Base-by-base conservation (phyloP, 1,284 basidiomycete genomes). In the Quambalaria eucalypti region DNA sequence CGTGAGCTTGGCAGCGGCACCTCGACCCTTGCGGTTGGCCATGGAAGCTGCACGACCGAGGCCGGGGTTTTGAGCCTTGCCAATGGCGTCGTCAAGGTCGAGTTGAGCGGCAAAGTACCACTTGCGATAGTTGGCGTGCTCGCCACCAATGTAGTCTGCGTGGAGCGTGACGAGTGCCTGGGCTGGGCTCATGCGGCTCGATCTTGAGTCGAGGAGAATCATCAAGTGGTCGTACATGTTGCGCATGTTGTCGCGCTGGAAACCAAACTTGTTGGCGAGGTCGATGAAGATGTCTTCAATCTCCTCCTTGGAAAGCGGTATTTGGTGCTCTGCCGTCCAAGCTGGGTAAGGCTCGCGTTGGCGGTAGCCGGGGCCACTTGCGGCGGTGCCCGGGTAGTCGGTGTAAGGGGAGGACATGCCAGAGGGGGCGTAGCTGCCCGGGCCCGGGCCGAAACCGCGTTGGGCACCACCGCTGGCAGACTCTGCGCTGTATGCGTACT, bases 31-130 rank as follows among this genome's bases (percentile, higher is more conserved):
- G 14, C 70, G 67, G 42, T 68, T 64, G 71, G 89, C 87, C 65
- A 93, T 86, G 19, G 87, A 87, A 62, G 85, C 84, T 28, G 95
- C 83, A 14, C 90, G 85, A 50, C 84, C 83, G 9, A 96, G 81
- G 60, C 90, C 91, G 0, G 90, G 89, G 76, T 93, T 95, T 74
- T 96, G 90, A 10, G 85, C 83, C 59, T 87, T 84, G 47, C 95
- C 95, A 58, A 98, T 87, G 51, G 92, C 93, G 70, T 98, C 93
- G 78, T 99, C 95, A 42, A 98, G 85, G 76, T 98, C 92, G 61
- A 99, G 87, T 77, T 99, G 93, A 25, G 93, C 92, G 19, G 93
- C 95, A 79, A 98, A 99, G 80, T 99, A 99, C 93, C 95, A 98
- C 66, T 74, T 75, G 48, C 74, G 73, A 65, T 76, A 76, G 60